These are phyloP conservation scores for Phytophthora cactorum DNA, from an alignment of 352 stramenopile genomes.

Conservation along the genomic window DNA sequence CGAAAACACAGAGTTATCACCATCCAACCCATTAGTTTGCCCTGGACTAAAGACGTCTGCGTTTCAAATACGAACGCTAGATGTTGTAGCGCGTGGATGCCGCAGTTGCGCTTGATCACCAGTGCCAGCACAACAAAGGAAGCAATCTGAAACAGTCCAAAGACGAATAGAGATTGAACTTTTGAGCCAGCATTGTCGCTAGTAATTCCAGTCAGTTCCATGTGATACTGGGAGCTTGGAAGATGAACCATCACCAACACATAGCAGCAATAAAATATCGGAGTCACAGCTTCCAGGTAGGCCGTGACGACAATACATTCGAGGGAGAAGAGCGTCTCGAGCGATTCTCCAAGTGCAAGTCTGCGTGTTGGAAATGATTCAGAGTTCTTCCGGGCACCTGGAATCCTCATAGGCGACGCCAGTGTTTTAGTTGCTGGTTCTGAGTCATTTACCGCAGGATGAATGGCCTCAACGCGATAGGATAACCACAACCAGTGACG, in stretches of 20 bases:
- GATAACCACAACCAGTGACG: background rate
- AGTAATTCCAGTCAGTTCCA: conserved; percentile 9
- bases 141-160: conserved; percentile 23
- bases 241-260: conserved; percentile 27
- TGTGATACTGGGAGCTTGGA: conserved; percentile 22
- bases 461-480: conserved; percentile 5
- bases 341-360: conserved; percentile 1
- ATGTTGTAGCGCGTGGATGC: conserved; percentile 24
- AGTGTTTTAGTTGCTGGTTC: background rate
- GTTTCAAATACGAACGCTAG: conserved; percentile 38
- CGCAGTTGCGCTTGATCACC: conserved; percentile 20
- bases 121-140: conserved; percentile 25
- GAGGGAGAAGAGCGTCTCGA: conserved; percentile 28
- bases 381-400: background rate
- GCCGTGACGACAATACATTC: conserved; percentile 40
- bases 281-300: conserved; percentile 42
- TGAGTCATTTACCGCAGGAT: background rate
- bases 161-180: conserved; percentile 22
- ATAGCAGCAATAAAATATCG: conserved; percentile 30
- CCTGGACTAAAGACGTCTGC: conserved; percentile 23
- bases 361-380: background rate
- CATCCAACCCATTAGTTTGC: conserved; percentile 21
- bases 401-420: no score
- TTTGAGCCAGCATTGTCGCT: background rate
- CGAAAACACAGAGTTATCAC: conserved; percentile 14